Percentiles rank a stretch among this genome's conserved stretches.
Evolutionary conservation across 129 eudicot genomes (phyloP).

Genomic region (Deinandra increscens): DNA sequence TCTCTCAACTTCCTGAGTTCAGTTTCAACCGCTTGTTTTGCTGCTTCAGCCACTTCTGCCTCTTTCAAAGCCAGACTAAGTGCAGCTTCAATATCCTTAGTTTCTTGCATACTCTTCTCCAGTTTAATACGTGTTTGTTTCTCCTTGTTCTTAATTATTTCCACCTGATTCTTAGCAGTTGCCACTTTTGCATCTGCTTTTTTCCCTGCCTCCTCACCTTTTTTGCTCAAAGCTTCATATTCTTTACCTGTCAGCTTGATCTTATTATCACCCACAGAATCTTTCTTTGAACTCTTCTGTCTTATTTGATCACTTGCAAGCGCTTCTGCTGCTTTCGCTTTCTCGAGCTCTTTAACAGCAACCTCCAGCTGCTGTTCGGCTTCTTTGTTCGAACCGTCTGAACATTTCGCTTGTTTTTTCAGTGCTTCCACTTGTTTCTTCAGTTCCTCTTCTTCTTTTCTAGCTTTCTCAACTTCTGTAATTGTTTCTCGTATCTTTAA

Average conservation of each 20-base stretch:
- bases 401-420: conserved; percentile 44
- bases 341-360: conserved; percentile 60
- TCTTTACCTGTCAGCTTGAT: conserved; percentile 57
- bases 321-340: conserved; percentile 71
- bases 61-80: conserved; percentile 58
- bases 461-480: conserved; percentile 42
- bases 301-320: conserved; percentile 52
- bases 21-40: conserved; percentile 51
- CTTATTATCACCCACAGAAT: conserved; percentile 27
- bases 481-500: conserved; percentile 32
- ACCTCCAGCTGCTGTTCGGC: conserved; percentile 47
- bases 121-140: conserved; percentile 40
- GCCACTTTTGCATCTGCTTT: conserved; percentile 65
- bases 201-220: conserved; percentile 39
- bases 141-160: conserved; percentile 52
- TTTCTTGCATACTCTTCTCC: conserved; percentile 48
- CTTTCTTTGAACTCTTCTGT: conserved; percentile 19
- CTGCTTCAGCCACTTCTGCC: conserved; percentile 80
- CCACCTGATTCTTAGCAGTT: conserved; percentile 58
- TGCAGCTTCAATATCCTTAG: conserved; percentile 43
- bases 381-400: conserved; percentile 36
- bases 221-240: conserved; percentile 54
- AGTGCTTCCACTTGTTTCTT: conserved; percentile 36
- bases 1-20: conserved; percentile 57
- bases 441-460: conserved; percentile 49